Evolutionary conservation across 1,139 yeast species (phyloP).

Genomic region (Geotrichum phurueaensis): DNA sequence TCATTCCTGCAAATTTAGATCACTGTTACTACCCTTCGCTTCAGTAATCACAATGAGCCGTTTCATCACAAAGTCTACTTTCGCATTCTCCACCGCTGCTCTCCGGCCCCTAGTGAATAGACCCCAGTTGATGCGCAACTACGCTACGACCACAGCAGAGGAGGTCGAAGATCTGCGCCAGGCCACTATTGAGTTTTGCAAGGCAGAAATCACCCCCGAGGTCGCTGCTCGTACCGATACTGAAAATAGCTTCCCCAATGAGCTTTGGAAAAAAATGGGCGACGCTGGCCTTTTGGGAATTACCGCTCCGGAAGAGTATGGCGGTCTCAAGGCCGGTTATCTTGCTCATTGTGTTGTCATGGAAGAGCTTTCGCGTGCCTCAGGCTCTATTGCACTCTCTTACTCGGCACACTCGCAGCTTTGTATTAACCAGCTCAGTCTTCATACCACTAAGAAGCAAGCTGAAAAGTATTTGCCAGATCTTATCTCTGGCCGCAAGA

Average conservation of each 20-base stretch:
- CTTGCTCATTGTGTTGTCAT: slow-evolving; percentile 34
- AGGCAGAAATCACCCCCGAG: slow-evolving; percentile 29
- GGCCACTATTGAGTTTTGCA: slow-evolving; percentile 33
- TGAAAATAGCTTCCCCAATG: slow-evolving; percentile 32
- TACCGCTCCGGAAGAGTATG: slow-evolving; percentile 34
- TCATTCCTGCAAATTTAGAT: neutral
- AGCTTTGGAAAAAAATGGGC: slow-evolving; percentile 34
- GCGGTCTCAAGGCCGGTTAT: slow-evolving; percentile 35
- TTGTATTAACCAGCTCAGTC: slow-evolving; percentile 33
- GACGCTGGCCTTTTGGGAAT: slow-evolving; percentile 35
- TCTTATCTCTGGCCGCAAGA: slow-evolving; percentile 30
- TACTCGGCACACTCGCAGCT: slow-evolving; percentile 36
- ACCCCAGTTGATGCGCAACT: slow-evolving; percentile 1
- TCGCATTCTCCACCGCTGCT: slow-evolving; percentile 10
- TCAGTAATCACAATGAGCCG: neutral
- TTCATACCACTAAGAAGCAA: slow-evolving; percentile 31
- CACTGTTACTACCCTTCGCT: neutral
- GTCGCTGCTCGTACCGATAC: slow-evolving; percentile 31
- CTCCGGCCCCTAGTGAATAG: neutral
- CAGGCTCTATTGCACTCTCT: slow-evolving; percentile 34
- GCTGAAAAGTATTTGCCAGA: slow-evolving; percentile 32
- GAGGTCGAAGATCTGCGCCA: slow-evolving; percentile 32
- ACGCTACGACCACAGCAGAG: slow-evolving; percentile 20
- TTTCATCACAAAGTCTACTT: neutral
- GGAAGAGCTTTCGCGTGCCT: slow-evolving; percentile 34